A percentile compares a stretch with the other conserved stretches of the same genome.
phyloP scores from a whole-genome alignment of 345 rosid species.

The Lepidium africanum region DNA sequence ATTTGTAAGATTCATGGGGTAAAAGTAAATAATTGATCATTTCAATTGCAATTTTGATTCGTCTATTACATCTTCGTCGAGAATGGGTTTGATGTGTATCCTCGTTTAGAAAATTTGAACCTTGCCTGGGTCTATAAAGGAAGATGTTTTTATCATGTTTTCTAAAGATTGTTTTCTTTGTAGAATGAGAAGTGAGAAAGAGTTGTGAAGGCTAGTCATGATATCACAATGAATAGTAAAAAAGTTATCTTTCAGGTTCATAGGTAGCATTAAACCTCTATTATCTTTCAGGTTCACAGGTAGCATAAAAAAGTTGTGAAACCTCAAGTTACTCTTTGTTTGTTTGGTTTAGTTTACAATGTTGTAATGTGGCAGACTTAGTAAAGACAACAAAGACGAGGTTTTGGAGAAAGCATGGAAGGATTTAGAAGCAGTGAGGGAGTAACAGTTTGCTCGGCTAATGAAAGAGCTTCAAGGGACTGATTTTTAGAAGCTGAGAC shows the following conservation, averaged over 20 bases:
- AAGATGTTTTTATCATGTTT: not conserved
- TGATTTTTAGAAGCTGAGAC: constrained; percentile 85
- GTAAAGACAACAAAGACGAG: constrained; percentile 63
- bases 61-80: not conserved
- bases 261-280: constrained; percentile 63
- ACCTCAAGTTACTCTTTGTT: too few species aligned
- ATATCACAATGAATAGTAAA: constrained; percentile 84
- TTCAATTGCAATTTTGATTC: not conserved
- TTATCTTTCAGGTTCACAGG: too few species aligned
- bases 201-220: constrained; percentile 92
- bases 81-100: not conserved
- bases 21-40: not conserved
- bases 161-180: not conserved
- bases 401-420: constrained; percentile 78
- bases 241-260: constrained; percentile 96
- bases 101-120: not conserved
- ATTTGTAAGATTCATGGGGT: not conserved
- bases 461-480: constrained; percentile 81
- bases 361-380: constrained; percentile 39
- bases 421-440: constrained; percentile 56
- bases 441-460: constrained; percentile 53
- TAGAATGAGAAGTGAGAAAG: constrained; percentile 93
- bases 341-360: not conserved
- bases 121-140: not conserved
- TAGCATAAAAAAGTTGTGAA: too few species aligned